A percentile compares a stretch with the other conserved stretches of the same genome.
phyloP scores from a whole-genome alignment of 495 filamentous ascomycete genomes.

The Xylaria sp. region DNA sequence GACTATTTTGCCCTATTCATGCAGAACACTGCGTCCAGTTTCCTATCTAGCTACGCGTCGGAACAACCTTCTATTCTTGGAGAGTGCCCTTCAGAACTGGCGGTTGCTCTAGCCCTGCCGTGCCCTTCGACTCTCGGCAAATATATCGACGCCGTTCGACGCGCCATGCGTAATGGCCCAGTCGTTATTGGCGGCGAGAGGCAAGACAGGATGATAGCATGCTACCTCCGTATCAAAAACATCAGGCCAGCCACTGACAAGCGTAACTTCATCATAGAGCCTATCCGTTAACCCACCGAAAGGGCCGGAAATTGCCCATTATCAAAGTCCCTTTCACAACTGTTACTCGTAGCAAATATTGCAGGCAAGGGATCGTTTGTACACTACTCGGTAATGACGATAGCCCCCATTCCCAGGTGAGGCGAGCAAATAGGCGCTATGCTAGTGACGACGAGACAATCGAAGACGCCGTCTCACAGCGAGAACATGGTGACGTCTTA shows the following conservation, averaged over 20 bases:
- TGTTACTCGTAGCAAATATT: no score
- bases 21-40: background rate
- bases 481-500: background rate
- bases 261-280: background rate
- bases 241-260: background rate
- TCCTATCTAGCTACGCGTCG: background rate
- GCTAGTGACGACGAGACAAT: constrained; percentile 1
- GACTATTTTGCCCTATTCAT: background rate
- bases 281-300: background rate
- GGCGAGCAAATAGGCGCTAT: background rate
- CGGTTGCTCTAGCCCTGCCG: background rate
- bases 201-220: background rate
- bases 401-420: background rate
- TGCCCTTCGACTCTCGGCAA: background rate
- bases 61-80: background rate
- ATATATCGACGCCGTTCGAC: background rate
- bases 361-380: background rate
- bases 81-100: background rate
- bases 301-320: background rate
- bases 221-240: background rate
- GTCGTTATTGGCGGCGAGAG: background rate
- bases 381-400: background rate
- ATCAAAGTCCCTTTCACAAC: background rate
- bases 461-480: background rate
- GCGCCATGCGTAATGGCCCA: background rate